Conservation (phyloP, 148 eudicot species). For the Heliamphora exappendiculata region DNA sequence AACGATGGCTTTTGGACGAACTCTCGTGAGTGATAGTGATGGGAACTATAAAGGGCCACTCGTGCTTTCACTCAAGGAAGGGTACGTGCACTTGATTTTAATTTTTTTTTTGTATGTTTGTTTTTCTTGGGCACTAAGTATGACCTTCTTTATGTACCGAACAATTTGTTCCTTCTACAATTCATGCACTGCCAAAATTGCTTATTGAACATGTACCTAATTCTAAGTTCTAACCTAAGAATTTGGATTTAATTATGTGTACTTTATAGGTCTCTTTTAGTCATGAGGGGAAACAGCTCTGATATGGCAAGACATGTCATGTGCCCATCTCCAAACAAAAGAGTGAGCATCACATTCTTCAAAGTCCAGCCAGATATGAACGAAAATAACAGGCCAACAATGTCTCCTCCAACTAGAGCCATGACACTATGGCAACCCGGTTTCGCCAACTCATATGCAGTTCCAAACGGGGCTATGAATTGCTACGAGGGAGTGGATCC, state of each 20-base stretch:
- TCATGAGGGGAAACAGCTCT: conserved; percentile 94
- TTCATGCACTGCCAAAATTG: neutral
- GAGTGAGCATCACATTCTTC: conserved; percentile 75
- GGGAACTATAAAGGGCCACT: conserved; percentile 82
- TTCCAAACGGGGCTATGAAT: conserved; percentile 33
- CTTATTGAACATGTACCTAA: neutral
- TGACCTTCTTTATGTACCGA: neutral
- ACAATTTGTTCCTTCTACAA: neutral
- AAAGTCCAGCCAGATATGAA: conserved; percentile 46
- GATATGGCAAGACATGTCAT: conserved; percentile 78
- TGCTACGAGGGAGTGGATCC: conserved; percentile 26
- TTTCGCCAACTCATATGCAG: conserved; percentile 31
- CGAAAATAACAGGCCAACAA: conserved; percentile 22
- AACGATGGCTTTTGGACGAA: conserved; percentile 78
- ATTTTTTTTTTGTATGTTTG: neutral
- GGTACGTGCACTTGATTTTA: conserved; percentile 38
- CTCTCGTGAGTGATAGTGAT: conserved; percentile 56
- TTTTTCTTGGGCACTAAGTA: too few relatives aligned
- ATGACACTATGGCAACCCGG: conserved; percentile 72
- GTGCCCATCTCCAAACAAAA: conserved; percentile 67
- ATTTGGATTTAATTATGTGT: neutral
- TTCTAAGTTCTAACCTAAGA: neutral
- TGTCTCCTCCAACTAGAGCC: conserved; percentile 34
- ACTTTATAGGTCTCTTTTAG: conserved; percentile 59
- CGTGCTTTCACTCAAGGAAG: conserved; percentile 69